Evolutionary conservation across 176 grass and related monocot genomes (phyloP), one percentile per base, ranked within the genome.

Genomic region (Aegilops sharonensis): DNA sequence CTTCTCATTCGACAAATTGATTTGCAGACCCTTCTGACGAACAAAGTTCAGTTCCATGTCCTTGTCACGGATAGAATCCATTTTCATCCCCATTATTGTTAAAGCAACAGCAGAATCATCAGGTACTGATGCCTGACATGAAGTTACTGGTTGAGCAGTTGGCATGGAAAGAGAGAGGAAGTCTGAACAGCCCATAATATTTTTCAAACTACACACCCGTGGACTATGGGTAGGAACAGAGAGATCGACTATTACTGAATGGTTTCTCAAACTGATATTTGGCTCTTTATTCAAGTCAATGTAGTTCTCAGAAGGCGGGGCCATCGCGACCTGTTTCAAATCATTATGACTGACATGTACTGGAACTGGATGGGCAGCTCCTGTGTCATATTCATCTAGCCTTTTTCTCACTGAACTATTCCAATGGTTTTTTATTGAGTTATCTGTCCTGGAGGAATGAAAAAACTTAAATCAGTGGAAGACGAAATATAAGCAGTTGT

Each of bases 351-450:
- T 17, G 25, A 17, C 81, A 63, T 64, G 37, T 18, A 74, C 57
- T 31, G 80, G 66, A 89, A 47, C 71, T 70, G 80, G 79, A 75
- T 76, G 76, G 86, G 72, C 34, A n/a, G 61, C 81, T 6, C 17
- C 85, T 4, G 60, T 59, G 31, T 66, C 78, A 68, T 91, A 90
- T 21, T 85, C 62, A 74, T 89, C 94, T 85, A 94, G 71, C 79
- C 85, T 92, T 90, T 98, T 96, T 84, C 85, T 96, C 56, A 99
- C 84, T 21, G 92, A 96, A 83, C 97, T 93, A 73, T 99, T 99
- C 97, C 97, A 99, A 85, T 99, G 97, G 77, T 96, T 99, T 82
- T 99, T 99, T 86, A 99, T 99, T 0, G 94, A 92, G 76, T 99
- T 96, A 80, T 96, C 97, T 64, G 97, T 96, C 92, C 97, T 99